Base-by-base conservation (phyloP, 176 grass and related monocot genomes). In the Bromus sterilis region DNA sequence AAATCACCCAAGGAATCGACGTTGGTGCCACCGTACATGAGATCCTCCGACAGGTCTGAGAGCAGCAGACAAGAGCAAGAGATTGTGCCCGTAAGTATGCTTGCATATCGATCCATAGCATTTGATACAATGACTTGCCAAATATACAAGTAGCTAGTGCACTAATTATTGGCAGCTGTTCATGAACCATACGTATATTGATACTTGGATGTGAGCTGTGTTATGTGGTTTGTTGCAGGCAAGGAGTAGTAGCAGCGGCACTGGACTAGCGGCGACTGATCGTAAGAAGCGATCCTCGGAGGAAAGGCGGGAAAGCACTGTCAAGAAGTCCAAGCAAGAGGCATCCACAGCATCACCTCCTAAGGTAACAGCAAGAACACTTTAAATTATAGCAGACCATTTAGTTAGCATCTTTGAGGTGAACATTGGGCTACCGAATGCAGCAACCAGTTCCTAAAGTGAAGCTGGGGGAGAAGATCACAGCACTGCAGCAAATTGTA, bases 401-500 rank as follows among this genome's bases (percentile, higher is more conserved):
- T 72, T 14, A 76, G 32, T 75, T 60, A 48, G 33, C 44, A 71
- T 42, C 4, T 71, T 35, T 1, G 82, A 89, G 76, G 20, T 56
- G 53, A 71, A 56, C 31, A 37, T 26, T 76, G 79, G 32, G 9
- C 28, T 53, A 44, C 21, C 33, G 83, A 82, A 87, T 80, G 35
- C 80, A 95, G 86, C 68, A 75, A 56, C 95, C 89, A 75, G 84
- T 91, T 77, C 83, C 95, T 26, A 98, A 95, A 86, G 93, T 95
- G 26, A 98, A 95, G 55, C 71, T 98, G 13, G 80, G 83, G 73
- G 95, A 95, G 74, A 98, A 95, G 72, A 95, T 98, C 79, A 85
- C 88, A 76, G 92, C 90, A 74, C 65, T 98, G 76, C 95, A 98
- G 80, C 90, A 95, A 46, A 86, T 98, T 35, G 95, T 98, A 70